A percentile compares a stretch with the other conserved stretches of the same genome.
These are phyloP conservation scores for Larix kaempferi DNA, from an alignment of 75 land plant species.

Conservation along the genomic window DNA sequence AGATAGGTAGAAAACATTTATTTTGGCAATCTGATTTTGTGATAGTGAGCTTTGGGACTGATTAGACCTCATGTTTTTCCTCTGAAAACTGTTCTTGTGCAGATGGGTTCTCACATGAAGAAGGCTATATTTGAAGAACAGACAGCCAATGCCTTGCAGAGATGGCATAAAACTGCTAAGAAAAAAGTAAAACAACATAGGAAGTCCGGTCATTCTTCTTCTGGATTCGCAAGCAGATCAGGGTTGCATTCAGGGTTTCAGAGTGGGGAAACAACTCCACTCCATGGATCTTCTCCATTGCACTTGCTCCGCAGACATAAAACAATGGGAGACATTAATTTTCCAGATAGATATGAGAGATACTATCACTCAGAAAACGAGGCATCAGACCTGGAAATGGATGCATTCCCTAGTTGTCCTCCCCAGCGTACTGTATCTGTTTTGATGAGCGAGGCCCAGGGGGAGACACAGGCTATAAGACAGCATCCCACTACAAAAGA, in stretches of 20 bases:
- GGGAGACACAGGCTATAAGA: background rate
- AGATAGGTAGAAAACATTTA: background rate
- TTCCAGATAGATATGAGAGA: background rate
- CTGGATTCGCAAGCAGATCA: background rate
- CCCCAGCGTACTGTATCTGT: background rate
- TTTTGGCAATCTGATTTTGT: no score
- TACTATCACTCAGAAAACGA: background rate
- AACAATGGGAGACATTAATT: slow-evolving; percentile 10
- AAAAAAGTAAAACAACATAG: background rate
- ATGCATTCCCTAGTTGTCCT: background rate
- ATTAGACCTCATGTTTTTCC: background rate
- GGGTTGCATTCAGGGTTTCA: background rate
- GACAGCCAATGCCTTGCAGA: slow-evolving; percentile 21
- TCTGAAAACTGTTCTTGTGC: background rate
- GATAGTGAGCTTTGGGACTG: no score
- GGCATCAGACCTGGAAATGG: background rate
- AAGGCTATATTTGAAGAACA: slow-evolving; percentile 27
- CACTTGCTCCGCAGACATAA: slow-evolving; percentile 1
- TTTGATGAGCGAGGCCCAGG: background rate
- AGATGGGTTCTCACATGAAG: slow-evolving; percentile 20
- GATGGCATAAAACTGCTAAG: slow-evolving; percentile 17
- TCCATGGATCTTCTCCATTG: background rate
- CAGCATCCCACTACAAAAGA: background rate
- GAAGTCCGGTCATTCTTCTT: background rate
- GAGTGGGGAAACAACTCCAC: slow-evolving; percentile 2